Conservation (phyloP, 2,329 filamentous ascomycete genomes). For the Trichoderma aggressivum region DNA sequence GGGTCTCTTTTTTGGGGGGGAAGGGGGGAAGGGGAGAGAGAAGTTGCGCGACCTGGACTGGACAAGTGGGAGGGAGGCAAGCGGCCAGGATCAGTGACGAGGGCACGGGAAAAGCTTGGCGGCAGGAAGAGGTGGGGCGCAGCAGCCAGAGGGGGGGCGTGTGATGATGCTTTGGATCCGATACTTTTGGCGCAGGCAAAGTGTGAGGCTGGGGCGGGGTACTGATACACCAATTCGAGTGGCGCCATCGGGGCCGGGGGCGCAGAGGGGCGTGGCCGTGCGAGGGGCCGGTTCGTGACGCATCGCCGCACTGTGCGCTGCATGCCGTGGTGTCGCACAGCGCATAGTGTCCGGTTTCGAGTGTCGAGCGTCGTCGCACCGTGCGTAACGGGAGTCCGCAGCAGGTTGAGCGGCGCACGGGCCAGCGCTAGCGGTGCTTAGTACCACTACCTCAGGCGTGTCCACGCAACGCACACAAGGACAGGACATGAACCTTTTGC, state of each 20-base stretch:
- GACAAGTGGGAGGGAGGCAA: neutral
- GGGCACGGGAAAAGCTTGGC: conserved; percentile 14
- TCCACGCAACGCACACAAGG: neutral
- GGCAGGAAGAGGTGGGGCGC: neutral
- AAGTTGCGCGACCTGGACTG: conserved; percentile 22
- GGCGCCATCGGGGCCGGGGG: neutral
- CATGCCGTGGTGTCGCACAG: neutral
- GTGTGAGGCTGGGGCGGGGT: neutral
- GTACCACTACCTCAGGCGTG: neutral
- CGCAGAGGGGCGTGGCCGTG: conserved; percentile 8
- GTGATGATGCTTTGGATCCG: neutral
- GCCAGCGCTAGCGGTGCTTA: neutral
- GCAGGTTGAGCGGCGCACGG: conserved; percentile 12
- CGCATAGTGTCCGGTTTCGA: conserved; percentile 6
- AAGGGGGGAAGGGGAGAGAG: conserved; percentile 27
- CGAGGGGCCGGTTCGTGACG: too few species aligned
- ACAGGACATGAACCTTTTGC: neutral
- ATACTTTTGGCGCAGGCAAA: neutral
- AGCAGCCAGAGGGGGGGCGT: neutral
- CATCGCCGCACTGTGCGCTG: neutral
- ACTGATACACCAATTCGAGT: neutral
- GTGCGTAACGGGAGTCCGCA: conserved; percentile 12
- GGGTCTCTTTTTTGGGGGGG: conserved; percentile 5
- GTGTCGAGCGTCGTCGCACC: neutral
- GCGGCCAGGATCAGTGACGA: neutral